A percentile compares a stretch with the other conserved stretches of the same genome.
These are phyloP conservation scores for Aspergillus udagawae DNA, from an alignment of 2,329 filamentous ascomycete genomes.

Conservation along the genomic window DNA sequence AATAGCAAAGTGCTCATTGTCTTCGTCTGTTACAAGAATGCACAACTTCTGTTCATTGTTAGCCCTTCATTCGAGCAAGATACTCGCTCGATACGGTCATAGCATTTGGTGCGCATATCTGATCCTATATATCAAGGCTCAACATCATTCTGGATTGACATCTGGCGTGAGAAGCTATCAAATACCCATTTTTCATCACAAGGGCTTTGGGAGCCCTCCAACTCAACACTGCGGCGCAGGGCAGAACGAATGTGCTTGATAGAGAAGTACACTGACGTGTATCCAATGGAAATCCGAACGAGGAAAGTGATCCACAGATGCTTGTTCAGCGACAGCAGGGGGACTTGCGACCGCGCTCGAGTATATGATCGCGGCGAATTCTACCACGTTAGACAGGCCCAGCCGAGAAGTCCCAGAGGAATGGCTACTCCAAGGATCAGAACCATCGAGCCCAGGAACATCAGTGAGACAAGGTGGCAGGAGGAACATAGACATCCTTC, in stretches of 20 bases:
- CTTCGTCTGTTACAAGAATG: conserved; percentile 9
- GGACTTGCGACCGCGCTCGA: conserved; percentile 10
- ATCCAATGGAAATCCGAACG: conserved; percentile 17
- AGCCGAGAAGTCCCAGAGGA: background rate
- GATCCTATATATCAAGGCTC: conserved; percentile 5
- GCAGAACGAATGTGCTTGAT: conserved; percentile 14
- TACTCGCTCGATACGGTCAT: background rate
- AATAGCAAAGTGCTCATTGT: conserved; percentile 7
- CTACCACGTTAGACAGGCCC: conserved; percentile 11
- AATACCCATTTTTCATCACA: background rate
- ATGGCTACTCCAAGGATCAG: conserved; percentile 3
- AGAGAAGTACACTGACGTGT: conserved; percentile 12
- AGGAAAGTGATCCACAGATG: conserved; percentile 17
- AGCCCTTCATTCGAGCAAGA: conserved; percentile 6
- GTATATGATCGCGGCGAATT: conserved; percentile 13
- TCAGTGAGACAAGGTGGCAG: background rate
- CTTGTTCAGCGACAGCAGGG: conserved; percentile 9
- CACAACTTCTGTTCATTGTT: conserved; percentile 9
- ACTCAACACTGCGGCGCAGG: background rate
- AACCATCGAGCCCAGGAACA: conserved; percentile 8
- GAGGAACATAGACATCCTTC: background rate
- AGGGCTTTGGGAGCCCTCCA: background rate
- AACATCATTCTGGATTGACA: background rate
- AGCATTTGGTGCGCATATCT: background rate
- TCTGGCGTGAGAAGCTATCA: background rate